phyloP scores from a whole-genome alignment of 2,329 filamentous ascomycete genomes.

The Fusarium nanum region DNA sequence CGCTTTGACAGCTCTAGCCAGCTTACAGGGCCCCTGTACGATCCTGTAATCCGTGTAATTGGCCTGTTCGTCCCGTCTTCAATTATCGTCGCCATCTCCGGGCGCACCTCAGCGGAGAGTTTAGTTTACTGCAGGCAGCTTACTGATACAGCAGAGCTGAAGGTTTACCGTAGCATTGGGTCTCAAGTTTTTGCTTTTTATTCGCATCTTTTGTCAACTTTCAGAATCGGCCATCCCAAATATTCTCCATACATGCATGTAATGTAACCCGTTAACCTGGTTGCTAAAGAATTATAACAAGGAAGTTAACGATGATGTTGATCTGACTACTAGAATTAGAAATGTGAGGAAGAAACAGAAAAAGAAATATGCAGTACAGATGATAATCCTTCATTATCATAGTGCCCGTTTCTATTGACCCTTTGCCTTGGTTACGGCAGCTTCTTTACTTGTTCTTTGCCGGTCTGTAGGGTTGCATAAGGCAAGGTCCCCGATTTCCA shows the following conservation, averaged over 20 bases:
- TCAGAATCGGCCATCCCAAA: conserved; percentile 19
- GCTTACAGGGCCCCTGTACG: not conserved
- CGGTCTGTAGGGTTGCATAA: conserved; percentile 17
- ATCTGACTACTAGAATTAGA: not conserved
- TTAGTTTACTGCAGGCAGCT: conserved; percentile 8
- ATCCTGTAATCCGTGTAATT: conserved; percentile 7
- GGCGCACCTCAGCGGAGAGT: conserved; percentile 10
- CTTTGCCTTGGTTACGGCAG: conserved; percentile 24
- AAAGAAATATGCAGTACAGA: not conserved
- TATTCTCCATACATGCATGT: not conserved
- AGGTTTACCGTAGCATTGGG: conserved; percentile 6
- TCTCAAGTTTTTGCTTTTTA: conserved; percentile 7
- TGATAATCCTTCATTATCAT: not conserved
- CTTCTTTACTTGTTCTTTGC: conserved; percentile 5
- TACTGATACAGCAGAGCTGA: conserved; percentile 2
- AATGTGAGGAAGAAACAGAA: conserved; percentile 2
- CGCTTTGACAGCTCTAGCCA: conserved; percentile 8
- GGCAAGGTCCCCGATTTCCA: conserved; percentile 6
- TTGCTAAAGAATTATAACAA: conserved; percentile 5
- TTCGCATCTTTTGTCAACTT: conserved; percentile 24
- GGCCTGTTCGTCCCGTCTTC: conserved; percentile 1
- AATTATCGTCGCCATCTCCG: conserved; percentile 19
- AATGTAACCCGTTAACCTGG: not conserved
- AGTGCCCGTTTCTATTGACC: conserved; percentile 6
- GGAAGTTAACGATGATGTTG: not conserved